phyloP scores from a whole-genome alignment of 2,329 filamentous ascomycete species.

The Gremmenia infestans region DNA sequence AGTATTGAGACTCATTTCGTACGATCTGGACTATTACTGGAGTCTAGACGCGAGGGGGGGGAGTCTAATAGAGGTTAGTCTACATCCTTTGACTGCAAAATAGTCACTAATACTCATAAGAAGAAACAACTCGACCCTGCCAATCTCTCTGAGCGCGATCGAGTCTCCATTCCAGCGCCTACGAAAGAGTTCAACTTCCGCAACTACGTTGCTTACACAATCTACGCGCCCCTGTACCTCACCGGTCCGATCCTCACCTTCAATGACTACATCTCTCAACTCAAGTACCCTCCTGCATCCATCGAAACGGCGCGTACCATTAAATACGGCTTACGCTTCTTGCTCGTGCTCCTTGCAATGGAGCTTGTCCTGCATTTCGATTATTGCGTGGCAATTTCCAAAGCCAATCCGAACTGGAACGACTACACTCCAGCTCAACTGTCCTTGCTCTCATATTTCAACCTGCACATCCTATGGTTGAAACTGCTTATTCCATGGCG shows the following conservation, averaged over 20 bases:
- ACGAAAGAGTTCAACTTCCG: slow-evolving; percentile 68
- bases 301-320: slow-evolving; percentile 66
- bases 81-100: background rate
- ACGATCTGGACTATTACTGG: slow-evolving; percentile 97
- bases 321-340: slow-evolving; percentile 79
- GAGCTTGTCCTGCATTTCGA: slow-evolving; percentile 87
- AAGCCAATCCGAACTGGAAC: slow-evolving; percentile 72
- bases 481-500: slow-evolving; percentile 96
- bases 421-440: slow-evolving; percentile 84
- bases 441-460: slow-evolving; percentile 88
- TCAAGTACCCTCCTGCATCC: slow-evolving; percentile 65
- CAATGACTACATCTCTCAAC: slow-evolving; percentile 93
- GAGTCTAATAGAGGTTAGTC: slow-evolving; percentile 75
- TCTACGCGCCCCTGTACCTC: slow-evolving; percentile 92
- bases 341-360: slow-evolving; percentile 77
- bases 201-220: slow-evolving; percentile 82
- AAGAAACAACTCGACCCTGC: slow-evolving; percentile 94
- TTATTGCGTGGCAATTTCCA: slow-evolving; percentile 89
- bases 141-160: slow-evolving; percentile 82
- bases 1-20: slow-evolving; percentile 86
- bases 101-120: slow-evolving; percentile 65
- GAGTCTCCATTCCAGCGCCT: slow-evolving; percentile 70
- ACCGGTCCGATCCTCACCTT: slow-evolving; percentile 93
- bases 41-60: slow-evolving; percentile 59
- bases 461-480: slow-evolving; percentile 95